Evolutionary conservation across 2,329 filamentous ascomycete species (phyloP), one percentile per base, ranked within the genome.

Genomic region (Amauroascus niger): DNA sequence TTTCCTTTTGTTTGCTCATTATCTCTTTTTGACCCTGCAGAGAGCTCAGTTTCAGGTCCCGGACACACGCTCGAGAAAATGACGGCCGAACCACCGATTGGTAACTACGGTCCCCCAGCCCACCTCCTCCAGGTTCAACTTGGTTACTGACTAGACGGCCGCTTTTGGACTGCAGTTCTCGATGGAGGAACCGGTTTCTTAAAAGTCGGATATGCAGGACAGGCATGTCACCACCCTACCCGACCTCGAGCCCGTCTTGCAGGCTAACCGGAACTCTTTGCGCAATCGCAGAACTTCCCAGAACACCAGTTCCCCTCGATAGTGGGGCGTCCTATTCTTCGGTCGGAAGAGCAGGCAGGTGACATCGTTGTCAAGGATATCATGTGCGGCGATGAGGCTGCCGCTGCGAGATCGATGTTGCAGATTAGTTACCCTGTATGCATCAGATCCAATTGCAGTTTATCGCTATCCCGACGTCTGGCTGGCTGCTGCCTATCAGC

Each of bases 141-240:
- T n/a, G n/a, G n/a, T 60, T 60, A 60, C 65, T 69, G 64, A 68
- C 64, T 51, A 59, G 55, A 52, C 13, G 9, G 8, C 11, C 37
- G 3, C 8, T 13, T 20, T 22, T n/a, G 49, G 22, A 57, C 55
- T 58, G 54, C 70, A 97, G 93, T 98, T 70, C 91, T 98, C 80
- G 93, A 98, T 79, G 93, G 93, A 80, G 93, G 93, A 74, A 98
- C 93, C 70, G 93, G 93, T 74, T 98, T 98, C 80, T 86, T 98
- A 74, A 98, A 98, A 77, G 93, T 95, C 76, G 93, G 93, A 72
- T 98, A 97, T 78, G 93, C 93, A 68, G 93, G 86, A 67, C 90
- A 85, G 76, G 83, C 86, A 74, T 46, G 47, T 43, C 11, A 24
- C 16, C 32, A 41, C 28, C 30, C 35, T 13, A 56, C 56, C 55